Percentiles rank a stretch among this genome's conserved stretches.
phyloP scores from a whole-genome alignment of 352 stramenopile species.

The Pythium rishiriense region DNA sequence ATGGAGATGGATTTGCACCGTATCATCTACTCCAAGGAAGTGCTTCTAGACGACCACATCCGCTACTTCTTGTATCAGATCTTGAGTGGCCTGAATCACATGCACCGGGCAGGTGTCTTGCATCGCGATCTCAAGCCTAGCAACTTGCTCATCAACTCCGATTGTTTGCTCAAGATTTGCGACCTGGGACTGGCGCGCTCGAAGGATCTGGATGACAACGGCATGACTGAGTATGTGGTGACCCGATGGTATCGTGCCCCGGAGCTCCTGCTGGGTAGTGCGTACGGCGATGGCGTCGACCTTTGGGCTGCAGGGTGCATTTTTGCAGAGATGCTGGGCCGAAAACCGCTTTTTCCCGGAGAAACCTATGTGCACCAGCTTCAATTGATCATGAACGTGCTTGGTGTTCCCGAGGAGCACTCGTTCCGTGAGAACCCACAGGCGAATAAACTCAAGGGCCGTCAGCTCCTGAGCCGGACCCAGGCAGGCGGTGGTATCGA shows the following conservation, averaged over 20 bases:
- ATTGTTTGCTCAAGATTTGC: conserved; percentile 97
- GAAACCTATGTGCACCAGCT: conserved; percentile 88
- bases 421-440: conserved; percentile 89
- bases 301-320: conserved; percentile 87
- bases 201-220: conserved; percentile 82
- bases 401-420: conserved; percentile 84
- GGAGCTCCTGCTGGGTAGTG: conserved; percentile 82
- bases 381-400: conserved; percentile 89
- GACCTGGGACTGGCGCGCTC: conserved; percentile 93
- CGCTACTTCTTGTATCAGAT: conserved; percentile 94
- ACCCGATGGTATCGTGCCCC: conserved; percentile 89
- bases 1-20: conserved; percentile 93
- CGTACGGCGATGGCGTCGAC: conserved; percentile 83
- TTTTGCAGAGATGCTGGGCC: conserved; percentile 86
- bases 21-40: conserved; percentile 93
- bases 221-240: conserved; percentile 92
- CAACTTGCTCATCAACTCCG: conserved; percentile 90
- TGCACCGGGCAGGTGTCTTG: conserved; percentile 83
- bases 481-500: conserved; percentile 82
- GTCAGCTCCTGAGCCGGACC: conserved; percentile 80
- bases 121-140: conserved; percentile 87
- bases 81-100: conserved; percentile 85
- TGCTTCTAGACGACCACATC: conserved; percentile 92
- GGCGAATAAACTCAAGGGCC: conserved; percentile 86
- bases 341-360: conserved; percentile 83